A percentile compares a stretch with the other conserved stretches of the same genome.
Conservation (phyloP, 2,329 filamentous ascomycete species). For the Aspergillus pseudonomiae region DNA sequence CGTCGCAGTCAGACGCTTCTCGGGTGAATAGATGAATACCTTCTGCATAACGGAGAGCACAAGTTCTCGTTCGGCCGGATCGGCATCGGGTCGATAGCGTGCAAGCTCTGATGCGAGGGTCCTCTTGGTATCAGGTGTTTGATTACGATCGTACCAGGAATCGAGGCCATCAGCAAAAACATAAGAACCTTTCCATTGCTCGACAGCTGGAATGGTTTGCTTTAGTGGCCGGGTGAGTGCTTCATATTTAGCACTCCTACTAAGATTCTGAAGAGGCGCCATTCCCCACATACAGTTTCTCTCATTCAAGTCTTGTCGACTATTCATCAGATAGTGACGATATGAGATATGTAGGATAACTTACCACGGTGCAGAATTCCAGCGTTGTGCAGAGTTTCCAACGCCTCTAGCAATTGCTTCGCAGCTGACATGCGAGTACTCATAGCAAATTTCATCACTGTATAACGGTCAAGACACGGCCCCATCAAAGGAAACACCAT, state of each 20-base stretch:
- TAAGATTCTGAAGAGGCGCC: slow-evolving; percentile 19
- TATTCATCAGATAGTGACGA: slow-evolving; percentile 9
- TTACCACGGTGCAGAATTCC: slow-evolving; percentile 33
- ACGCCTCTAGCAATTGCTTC: slow-evolving; percentile 28
- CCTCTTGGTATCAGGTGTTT: slow-evolving; percentile 10
- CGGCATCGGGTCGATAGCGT: slow-evolving; percentile 21
- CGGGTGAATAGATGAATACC: too few relatives aligned
- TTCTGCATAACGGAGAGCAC: slow-evolving; percentile 24
- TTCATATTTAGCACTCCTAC: slow-evolving; percentile 29
- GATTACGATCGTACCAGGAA: slow-evolving; percentile 33
- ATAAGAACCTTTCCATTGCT: slow-evolving; percentile 29
- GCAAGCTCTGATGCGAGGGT: slow-evolving; percentile 20
- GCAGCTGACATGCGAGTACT: slow-evolving; percentile 32
- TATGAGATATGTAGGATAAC: slow-evolving; percentile 8
- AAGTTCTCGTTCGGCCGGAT: slow-evolving; percentile 24
- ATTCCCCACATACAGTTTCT: slow-evolving; percentile 36
- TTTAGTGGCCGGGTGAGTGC: slow-evolving; percentile 29
- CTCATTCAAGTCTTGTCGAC: slow-evolving; percentile 28
- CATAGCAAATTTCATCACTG: slow-evolving; percentile 18
- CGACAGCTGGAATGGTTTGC: slow-evolving; percentile 25
- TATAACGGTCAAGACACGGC: slow-evolving; percentile 18
- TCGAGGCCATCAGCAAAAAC: slow-evolving; percentile 18
- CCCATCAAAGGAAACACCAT: slow-evolving; percentile 27
- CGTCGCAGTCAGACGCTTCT: too few relatives aligned
- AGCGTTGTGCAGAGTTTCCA: slow-evolving; percentile 30